Evolutionary conservation across 2,329 filamentous ascomycete genomes (phyloP).

Genomic region (Fusarium subtropicale): DNA sequence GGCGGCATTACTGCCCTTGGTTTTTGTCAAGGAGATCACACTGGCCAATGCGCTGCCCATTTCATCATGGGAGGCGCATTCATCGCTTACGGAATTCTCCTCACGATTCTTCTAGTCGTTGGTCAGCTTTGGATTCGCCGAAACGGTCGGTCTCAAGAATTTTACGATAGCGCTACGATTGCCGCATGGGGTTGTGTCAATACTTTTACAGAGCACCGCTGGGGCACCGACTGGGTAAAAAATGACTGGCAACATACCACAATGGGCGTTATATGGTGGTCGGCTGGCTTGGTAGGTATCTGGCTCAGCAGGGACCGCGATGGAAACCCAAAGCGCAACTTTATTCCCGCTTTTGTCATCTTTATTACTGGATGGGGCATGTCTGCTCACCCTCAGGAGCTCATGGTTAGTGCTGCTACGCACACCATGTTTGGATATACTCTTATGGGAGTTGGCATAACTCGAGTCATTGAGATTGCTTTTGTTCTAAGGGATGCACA

Average conservation of each 20-base stretch:
- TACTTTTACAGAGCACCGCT: conserved; percentile 96
- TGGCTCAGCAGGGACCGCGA: conserved; percentile 90
- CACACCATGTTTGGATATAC: conserved; percentile 94
- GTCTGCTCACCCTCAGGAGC: conserved; percentile 87
- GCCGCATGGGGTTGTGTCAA: conserved; percentile 97
- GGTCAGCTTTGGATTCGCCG: conserved; percentile 88
- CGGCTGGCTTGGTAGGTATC: conserved; percentile 87
- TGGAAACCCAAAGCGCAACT: conserved; percentile 88
- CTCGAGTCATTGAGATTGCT: conserved; percentile 89
- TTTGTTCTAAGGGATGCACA: conserved; percentile 84
- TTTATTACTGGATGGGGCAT: conserved; percentile 95
- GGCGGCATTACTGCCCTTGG: conserved; percentile 92
- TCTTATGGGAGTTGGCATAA: conserved; percentile 87
- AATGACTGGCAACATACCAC: conserved; percentile 98
- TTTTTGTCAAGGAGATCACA: conserved; percentile 91
- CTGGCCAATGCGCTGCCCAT: conserved; percentile 93
- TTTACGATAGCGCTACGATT: conserved; percentile 93
- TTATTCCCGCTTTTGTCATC: conserved; percentile 92
- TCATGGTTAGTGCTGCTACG: conserved; percentile 87
- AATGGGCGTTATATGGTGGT: conserved; percentile 99
- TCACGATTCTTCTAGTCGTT: conserved; percentile 87
- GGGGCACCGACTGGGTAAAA: conserved; percentile 88
- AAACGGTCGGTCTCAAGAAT: conserved; percentile 91
- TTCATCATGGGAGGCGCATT: conserved; percentile 99
- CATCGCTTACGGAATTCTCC: conserved; percentile 89